Conservation (phyloP, 2,329 filamentous ascomycete species). For the Penicillium psychrosexuale region DNA sequence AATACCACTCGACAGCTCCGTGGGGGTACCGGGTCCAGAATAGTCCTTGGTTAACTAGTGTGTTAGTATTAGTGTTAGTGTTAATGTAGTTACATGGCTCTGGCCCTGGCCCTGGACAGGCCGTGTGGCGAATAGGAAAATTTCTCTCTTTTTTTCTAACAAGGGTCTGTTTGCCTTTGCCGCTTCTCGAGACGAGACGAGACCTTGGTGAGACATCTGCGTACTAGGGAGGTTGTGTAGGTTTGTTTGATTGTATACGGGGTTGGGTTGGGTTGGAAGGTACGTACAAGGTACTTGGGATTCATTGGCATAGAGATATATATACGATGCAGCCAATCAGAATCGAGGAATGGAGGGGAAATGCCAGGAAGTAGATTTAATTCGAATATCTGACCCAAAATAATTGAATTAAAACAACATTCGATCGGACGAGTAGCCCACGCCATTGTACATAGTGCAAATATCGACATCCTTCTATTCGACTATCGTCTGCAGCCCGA, state of each 20-base stretch:
- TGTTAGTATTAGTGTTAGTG: too few species aligned
- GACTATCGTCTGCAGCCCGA: not conserved
- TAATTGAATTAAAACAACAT: not conserved
- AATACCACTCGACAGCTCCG: not conserved
- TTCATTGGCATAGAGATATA: not conserved
- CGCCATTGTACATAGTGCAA: too few species aligned
- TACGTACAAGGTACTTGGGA: not conserved
- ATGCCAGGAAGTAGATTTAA: not conserved
- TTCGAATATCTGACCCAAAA: not conserved
- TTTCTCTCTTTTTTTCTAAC: not conserved
- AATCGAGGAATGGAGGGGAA: not conserved
- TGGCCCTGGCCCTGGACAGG: not conserved
- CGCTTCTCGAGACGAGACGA: not conserved
- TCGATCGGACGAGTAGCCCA: too few species aligned
- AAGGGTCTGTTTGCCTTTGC: not conserved
- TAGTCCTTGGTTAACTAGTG: not conserved
- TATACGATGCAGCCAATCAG: not conserved
- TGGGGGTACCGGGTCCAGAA: not conserved
- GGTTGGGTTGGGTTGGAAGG: not conserved
- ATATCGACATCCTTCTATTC: too few species aligned
- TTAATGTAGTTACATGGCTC: not conserved
- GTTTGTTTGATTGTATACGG: slow-evolving; percentile 5
- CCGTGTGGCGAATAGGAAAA: not conserved
- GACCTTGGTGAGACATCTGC: not conserved
- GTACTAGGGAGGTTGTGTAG: not conserved